A percentile compares a stretch with the other conserved stretches of the same genome.
Conservation (phyloP, 768 basidiomycete genomes). For the Imleria badia region DNA sequence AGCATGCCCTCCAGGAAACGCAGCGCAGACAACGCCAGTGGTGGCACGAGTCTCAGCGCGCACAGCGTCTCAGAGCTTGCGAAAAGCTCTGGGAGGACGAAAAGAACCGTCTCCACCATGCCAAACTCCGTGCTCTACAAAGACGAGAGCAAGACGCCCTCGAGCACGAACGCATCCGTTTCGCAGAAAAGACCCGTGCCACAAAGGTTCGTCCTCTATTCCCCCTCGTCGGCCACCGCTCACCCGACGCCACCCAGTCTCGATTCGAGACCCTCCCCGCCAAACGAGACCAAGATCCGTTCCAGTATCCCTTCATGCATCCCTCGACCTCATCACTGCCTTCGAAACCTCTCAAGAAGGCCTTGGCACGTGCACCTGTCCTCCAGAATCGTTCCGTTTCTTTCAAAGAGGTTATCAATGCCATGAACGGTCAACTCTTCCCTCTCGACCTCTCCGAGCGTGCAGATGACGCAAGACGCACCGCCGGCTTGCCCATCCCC, state of each 20-base stretch:
- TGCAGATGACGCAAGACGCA: constrained; percentile 31
- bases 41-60: constrained; percentile 33
- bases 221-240: background rate
- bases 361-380: constrained; percentile 6
- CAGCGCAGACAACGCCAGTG: constrained; percentile 36
- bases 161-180: constrained; percentile 30
- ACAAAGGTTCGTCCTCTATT: constrained; percentile 20
- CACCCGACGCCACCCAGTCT: constrained; percentile 11
- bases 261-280: constrained; percentile 9
- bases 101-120: constrained; percentile 43
- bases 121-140: constrained; percentile 36
- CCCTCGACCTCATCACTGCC: constrained; percentile 21
- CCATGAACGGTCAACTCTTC: constrained; percentile 62
- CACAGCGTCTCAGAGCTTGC: constrained; percentile 44
- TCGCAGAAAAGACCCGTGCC: constrained; percentile 17
- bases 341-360: constrained; percentile 14
- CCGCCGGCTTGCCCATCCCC: constrained; percentile 25
- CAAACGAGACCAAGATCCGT: constrained; percentile 25
- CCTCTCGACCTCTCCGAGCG: constrained; percentile 38
- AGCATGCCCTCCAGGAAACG: constrained; percentile 38
- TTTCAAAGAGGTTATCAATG: constrained; percentile 54
- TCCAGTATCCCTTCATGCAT: constrained; percentile 36
- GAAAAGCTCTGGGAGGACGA: constrained; percentile 50
- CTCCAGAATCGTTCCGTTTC: constrained; percentile 40
- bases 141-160: constrained; percentile 30